A percentile compares a stretch with the other conserved stretches of the same genome.
phyloP scores from a whole-genome alignment of 306 rosid species.

The Heteromeles arbutifolia region DNA sequence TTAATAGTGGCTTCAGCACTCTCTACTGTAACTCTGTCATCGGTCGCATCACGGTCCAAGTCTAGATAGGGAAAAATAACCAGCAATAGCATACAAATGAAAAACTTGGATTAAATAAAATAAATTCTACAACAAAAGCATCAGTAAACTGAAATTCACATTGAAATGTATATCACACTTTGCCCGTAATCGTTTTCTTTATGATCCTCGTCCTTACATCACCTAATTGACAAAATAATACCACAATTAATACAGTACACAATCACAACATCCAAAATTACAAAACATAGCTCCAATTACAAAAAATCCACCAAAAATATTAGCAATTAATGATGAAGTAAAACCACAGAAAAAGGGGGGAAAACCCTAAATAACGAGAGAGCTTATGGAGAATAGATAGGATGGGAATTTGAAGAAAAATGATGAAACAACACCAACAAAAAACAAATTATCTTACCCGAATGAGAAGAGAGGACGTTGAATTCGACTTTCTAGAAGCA shows the following conservation, averaged over 20 bases:
- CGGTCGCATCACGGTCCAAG: slow-evolving; percentile 83
- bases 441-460: too few relatives aligned
- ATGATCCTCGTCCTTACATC: slow-evolving; percentile 93
- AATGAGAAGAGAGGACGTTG: too few relatives aligned
- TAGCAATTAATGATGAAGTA: too few relatives aligned
- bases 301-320: too few relatives aligned
- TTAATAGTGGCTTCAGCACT: slow-evolving; percentile 88
- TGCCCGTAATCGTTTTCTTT: slow-evolving; percentile 76
- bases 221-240: slow-evolving; percentile 35
- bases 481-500: too few relatives aligned
- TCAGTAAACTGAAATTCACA: neutral
- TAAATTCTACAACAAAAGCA: neutral
- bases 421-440: too few relatives aligned
- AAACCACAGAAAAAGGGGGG: too few relatives aligned
- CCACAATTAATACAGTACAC: neutral
- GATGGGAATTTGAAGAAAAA: too few relatives aligned
- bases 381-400: too few relatives aligned
- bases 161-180: slow-evolving; percentile 29
- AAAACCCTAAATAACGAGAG: too few relatives aligned
- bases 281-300: too few relatives aligned
- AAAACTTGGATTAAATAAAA: neutral
- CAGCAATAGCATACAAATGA: slow-evolving; percentile 41
- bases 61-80: slow-evolving; percentile 81
- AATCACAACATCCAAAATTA: neutral
- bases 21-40: slow-evolving; percentile 77